These are phyloP conservation scores for Protomyces macrosporus DNA, from an alignment of 1,139 yeast genomes.

Conservation along the genomic window DNA sequence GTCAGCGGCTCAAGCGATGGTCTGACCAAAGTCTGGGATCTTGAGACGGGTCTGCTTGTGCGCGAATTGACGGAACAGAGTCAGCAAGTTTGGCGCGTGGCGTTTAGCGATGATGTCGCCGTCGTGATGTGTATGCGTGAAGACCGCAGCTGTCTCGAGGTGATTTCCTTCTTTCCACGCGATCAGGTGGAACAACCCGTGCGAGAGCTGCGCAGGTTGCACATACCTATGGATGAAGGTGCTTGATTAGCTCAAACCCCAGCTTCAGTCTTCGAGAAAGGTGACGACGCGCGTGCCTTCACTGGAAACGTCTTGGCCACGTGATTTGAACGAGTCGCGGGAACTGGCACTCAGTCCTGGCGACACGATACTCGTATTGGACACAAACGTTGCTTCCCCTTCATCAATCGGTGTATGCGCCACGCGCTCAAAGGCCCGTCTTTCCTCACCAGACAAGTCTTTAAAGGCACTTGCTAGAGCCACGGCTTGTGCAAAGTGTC, in stretches of 20 bases:
- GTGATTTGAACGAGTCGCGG: too few relatives aligned
- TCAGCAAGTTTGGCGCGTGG: slow-evolving; percentile 45
- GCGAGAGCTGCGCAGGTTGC: neutral
- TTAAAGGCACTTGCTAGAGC: slow-evolving; percentile 13
- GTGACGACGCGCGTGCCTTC: neutral
- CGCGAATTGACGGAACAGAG: slow-evolving; percentile 41
- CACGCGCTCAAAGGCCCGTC: slow-evolving; percentile 7
- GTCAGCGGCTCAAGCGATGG: slow-evolving; percentile 78
- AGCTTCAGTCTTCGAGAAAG: neutral
- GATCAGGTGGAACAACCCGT: slow-evolving; percentile 7
- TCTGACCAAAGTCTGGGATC: slow-evolving; percentile 80
- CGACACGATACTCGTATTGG: too few relatives aligned
- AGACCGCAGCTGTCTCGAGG: slow-evolving; percentile 21
- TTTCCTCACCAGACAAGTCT: slow-evolving; percentile 11
- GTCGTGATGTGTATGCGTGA: slow-evolving; percentile 35
- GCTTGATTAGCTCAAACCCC: too few relatives aligned
- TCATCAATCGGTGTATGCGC: neutral
- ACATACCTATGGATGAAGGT: too few relatives aligned
- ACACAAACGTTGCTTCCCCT: too few relatives aligned
- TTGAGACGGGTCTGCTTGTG: slow-evolving; percentile 58
- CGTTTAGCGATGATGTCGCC: slow-evolving; percentile 43
- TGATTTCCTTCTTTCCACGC: slow-evolving; percentile 17
- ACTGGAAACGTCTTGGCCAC: neutral
- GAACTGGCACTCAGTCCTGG: too few relatives aligned
- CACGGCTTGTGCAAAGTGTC: slow-evolving; percentile 7